Evolutionary conservation across 2,329 filamentous ascomycete genomes (phyloP), one percentile per base, ranked within the genome.

Genomic region (Anthostomella pinea): DNA sequence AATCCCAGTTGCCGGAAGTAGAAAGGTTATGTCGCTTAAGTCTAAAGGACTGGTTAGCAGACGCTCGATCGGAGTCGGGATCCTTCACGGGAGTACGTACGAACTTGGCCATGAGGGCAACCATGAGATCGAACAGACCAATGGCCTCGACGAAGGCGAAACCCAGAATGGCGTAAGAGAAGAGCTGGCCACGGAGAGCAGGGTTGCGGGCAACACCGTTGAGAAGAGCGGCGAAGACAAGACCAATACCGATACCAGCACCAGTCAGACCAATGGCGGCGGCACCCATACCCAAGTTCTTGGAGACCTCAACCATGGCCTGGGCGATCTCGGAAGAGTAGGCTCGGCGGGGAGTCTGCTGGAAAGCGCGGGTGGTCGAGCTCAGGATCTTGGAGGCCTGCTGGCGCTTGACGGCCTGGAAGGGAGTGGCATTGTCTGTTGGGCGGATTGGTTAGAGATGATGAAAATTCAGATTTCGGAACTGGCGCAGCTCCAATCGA

Each of bases 111-210:
- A 89, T 89, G 77, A 89, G 86, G 75, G 85, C 85, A 87, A 89
- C 80, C 85, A 89, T 89, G 65, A 87, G 82, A 65, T 87, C 83
- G 83, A 87, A 87, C 65, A 87, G 81, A 84, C 84, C 85, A 60
- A 87, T 88, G 74, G 87, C 87, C 71, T 93, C 87, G 71, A 90
- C 87, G 83, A 93, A 93, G 67, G 87, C 87, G 77, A 93, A 93
- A 77, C 87, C 87, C 66, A 93, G 77, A 85, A 93, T 91, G 80
- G 87, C 87, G 75, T 93, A 91, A 58, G 85, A 87, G 85, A 93
- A 95, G 65, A 95, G 87, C 81, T 94, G 88, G 69, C 87, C 87
- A 76, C 87, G 85, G 75, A 94, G 86, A 66, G 85, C 85, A 65
- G 87, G 87, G 86, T 95, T 95, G 77, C 87, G 87, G 77, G 87